Evolutionary conservation across 495 filamentous ascomycete species (phyloP), one percentile per base, ranked within the genome.

Genomic region (Bryoglossum gracile): DNA sequence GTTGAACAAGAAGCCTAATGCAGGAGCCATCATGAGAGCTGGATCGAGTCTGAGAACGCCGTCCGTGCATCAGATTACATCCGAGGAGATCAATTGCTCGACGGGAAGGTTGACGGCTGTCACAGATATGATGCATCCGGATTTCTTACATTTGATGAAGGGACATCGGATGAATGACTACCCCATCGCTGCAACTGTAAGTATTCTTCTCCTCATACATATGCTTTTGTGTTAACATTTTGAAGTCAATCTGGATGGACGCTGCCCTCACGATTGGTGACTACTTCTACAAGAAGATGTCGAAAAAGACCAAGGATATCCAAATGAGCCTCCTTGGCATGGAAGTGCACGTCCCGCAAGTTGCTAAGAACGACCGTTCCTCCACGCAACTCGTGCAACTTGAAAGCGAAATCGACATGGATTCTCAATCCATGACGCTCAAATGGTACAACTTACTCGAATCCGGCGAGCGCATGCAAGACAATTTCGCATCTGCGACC

Each of bases 221-320:
- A 6, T 30, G 26, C 26, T 6, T 30, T 30, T 13, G 5, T 30
- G 26, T 13, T 30, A 13, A 30, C 13, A 6, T 30, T 30, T 5
- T 30, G 26, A 6, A 37, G 24, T 77, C 81, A 1, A 64, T 88
- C 3, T 87, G 86, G 48, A 83, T 78, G 19, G 85, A 89, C 62
- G 84, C 87, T 67, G 83, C 82, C 13, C 73, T 86, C 49, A 87
- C 85, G 0, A 65, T 86, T 37, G 80, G 72, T 50, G 74, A 87
- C 24, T 86, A 85, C 50, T 64, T 81, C 18, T 75, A 83, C 41
- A 72, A 77, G 46, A 68, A 76, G 30, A 61, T 78, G 39, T 71
- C 74, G 22, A 73, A 74, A 1, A 70, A 74, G 3, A 56, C 63
- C 21, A 66, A 75, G 50, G 68, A 70, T 8, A 64, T 75, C 33